A percentile compares a stretch with the other conserved stretches of the same genome.
Conservation (phyloP, 345 rosid genomes). For the Salix koriyanagi region DNA sequence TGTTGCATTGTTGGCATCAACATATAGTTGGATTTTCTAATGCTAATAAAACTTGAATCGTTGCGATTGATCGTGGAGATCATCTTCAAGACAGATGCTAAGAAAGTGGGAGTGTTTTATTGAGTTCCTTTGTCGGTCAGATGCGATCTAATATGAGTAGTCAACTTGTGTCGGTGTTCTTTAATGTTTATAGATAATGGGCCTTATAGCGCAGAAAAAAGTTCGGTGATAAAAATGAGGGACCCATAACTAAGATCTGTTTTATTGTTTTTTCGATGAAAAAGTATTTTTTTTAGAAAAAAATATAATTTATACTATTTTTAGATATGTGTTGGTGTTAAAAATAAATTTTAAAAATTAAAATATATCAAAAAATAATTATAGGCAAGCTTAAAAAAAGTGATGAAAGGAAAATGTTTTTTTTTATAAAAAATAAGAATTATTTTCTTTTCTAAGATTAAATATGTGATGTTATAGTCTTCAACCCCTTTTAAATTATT, state of each 20-base stretch:
- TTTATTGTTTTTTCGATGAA: too few species aligned
- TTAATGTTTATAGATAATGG: background rate
- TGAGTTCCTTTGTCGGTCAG: background rate
- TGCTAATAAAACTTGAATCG: background rate
- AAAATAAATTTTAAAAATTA: too few species aligned
- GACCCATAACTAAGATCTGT: background rate
- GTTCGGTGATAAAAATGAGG: background rate
- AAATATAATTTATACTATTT: too few species aligned
- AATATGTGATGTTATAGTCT: too few species aligned
- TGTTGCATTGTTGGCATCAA: background rate
- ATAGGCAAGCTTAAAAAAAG: too few species aligned
- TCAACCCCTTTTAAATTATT: too few species aligned
- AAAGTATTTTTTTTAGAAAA: too few species aligned
- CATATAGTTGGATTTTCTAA: background rate
- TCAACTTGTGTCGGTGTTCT: background rate
- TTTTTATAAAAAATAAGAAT: too few species aligned
- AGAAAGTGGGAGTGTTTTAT: background rate
- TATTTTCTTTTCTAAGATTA: too few species aligned
- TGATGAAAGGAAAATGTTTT: too few species aligned
- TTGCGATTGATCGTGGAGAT: background rate
- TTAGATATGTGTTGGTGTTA: too few species aligned
- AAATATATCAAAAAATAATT: too few species aligned
- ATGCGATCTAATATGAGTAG: background rate
- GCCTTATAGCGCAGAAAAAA: background rate
- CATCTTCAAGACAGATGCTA: background rate